Evolutionary conservation across 1,139 yeast genomes (phyloP), one percentile per base, ranked within the genome.

Genomic region (Spathaspora jeffriesii): DNA sequence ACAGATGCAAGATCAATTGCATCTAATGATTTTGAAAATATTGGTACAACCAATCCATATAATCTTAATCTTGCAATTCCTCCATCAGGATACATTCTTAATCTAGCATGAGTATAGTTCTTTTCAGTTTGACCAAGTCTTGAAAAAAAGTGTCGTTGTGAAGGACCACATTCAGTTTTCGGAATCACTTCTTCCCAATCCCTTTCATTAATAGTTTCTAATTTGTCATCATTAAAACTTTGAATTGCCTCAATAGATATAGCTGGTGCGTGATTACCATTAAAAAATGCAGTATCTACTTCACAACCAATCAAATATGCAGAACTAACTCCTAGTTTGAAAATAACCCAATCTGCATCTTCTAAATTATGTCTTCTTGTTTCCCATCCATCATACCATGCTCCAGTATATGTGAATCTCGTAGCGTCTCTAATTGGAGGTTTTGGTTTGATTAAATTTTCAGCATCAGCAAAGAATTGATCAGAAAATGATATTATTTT

Each of bases 351-450:
- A 61, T 92, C 98, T 39, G 89, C 88, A 48, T 83, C 90, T 51
- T 76, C 86, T 2, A 81, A 69, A 66, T 92, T 92, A 73, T 92
- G 98, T 68, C 98, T 80, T 64, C 97, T 79, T 20, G 98, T 91
- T 67, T 92, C 98, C 98, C 98, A 92, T 14, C 98, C 98, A 58
- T 92, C 98, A 63, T 88, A 92, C 97, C 97, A 91, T 5, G 96
- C 96, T 46, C 98, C 98, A 4, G 92, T 81, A 53, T 81, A 86
- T 4, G 87, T 82, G 67, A 89, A 92, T 58, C 79, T 75, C 17
- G 91, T 85, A 20, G 88, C 86, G 60, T 89, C 96, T 60, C 95
- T 76, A 48, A 89, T 79, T 4, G 97, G 96, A 7, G 84, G 76
- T 46, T 77, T 77, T 32, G 97, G 92, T 61, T 88, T 84, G 65